A percentile compares a stretch with the other conserved stretches of the same genome.
phyloP scores from a whole-genome alignment of 148 eudicot species.

The Nepenthes mirabilis region DNA sequence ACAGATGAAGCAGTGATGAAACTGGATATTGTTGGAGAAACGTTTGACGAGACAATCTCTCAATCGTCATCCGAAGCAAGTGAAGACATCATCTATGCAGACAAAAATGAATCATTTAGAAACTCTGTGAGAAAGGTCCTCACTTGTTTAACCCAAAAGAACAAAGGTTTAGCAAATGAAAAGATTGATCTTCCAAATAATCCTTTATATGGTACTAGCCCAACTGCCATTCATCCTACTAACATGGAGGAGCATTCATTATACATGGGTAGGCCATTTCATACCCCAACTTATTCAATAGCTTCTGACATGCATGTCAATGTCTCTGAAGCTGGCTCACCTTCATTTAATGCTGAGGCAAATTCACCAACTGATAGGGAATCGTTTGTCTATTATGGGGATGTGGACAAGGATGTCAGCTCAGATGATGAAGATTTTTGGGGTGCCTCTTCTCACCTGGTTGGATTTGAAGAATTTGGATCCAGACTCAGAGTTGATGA shows the following conservation, averaged over 20 bases:
- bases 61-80: constrained; percentile 43
- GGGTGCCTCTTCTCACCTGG: constrained; percentile 29
- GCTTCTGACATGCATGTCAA: constrained; percentile 92
- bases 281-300: constrained; percentile 34
- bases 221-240: constrained; percentile 14
- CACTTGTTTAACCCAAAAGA: constrained; percentile 28
- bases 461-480: constrained; percentile 21
- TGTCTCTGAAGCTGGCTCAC: constrained; percentile 61
- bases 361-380: constrained; percentile 39
- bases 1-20: constrained; percentile 7
- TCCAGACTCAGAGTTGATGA: constrained; percentile 19
- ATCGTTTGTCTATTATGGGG: constrained; percentile 27
- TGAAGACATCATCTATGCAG: constrained; percentile 22
- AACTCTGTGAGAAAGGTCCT: constrained; percentile 43
- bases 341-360: constrained; percentile 18
- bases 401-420: constrained; percentile 30
- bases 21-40: constrained; percentile 9
- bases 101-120: constrained; percentile 39
- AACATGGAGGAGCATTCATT: constrained; percentile 26
- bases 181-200: constrained; percentile 5
- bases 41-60: constrained; percentile 22
- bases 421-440: constrained; percentile 35
- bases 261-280: constrained; percentile 14
- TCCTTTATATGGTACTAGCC: constrained; percentile 8
- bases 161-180: constrained; percentile 3